phyloP scores from a whole-genome alignment of 768 basidiomycete genomes.

The Suillus lakei region DNA sequence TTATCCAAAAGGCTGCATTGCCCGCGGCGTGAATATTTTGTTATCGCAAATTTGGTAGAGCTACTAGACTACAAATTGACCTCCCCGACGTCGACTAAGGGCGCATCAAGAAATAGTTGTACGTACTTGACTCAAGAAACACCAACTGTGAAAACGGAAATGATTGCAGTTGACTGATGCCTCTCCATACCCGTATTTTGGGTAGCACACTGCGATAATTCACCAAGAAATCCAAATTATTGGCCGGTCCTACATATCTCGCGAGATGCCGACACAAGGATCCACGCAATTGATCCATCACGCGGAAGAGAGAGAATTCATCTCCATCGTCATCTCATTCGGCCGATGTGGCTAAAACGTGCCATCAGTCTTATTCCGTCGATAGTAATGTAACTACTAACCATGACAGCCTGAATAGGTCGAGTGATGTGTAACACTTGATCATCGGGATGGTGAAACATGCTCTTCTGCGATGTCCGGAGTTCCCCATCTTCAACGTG shows the following conservation, averaged over 20 bases:
- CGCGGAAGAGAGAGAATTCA: background rate
- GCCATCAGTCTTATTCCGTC: background rate
- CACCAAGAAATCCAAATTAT: background rate
- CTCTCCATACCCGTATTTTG: background rate
- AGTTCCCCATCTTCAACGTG: too few relatives aligned
- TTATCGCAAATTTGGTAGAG: background rate
- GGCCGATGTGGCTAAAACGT: background rate
- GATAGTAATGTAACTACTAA: background rate
- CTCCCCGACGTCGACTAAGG: background rate
- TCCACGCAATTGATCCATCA: background rate
- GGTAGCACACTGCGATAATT: background rate
- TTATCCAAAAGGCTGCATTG: background rate
- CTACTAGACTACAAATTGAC: background rate
- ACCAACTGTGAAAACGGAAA: too few relatives aligned
- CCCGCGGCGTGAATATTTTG: background rate
- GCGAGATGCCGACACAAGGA: background rate
- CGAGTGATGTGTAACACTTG: background rate
- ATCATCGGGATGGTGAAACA: background rate
- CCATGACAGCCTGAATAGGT: background rate
- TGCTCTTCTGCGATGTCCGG: background rate
- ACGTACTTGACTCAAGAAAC: background rate
- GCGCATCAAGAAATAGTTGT: background rate
- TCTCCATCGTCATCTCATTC: background rate
- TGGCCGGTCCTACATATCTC: background rate
- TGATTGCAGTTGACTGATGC: background rate